Evolutionary conservation across 1,284 basidiomycete genomes (phyloP), one percentile per base, ranked within the genome.

Genomic region (Cutaneotrichosporon cavernicola): DNA sequence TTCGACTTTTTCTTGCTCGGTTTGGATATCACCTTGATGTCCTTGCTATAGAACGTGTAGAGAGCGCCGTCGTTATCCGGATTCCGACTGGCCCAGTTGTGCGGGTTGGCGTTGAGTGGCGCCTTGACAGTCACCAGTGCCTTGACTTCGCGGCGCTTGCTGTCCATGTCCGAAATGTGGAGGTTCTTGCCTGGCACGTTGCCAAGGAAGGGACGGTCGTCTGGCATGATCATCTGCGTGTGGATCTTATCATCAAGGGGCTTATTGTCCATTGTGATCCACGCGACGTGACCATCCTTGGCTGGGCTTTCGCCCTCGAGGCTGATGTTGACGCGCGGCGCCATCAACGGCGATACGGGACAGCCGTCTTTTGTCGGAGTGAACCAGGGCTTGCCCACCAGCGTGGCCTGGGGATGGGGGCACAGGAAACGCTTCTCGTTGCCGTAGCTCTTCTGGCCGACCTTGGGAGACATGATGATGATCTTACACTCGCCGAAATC

Each of bases 321-420:
- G 64, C 90, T 91, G 71, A 97, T 87, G 22, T 91, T 88, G 66
- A 96, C 89, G 61, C 89, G 86, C 31, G 94, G 94, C 86, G 69
- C 89, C 83, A 68, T 89, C 6, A 74, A 62, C 18, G 74, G 71
- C 40, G 70, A 72, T 14, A 69, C 67, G 18, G 76, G 73, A 55
- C 76, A 76, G 22, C 72, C 71, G 51, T 79, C 76, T 5, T 74
- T 70, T 30, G 70, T 70, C 18, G 71, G 72, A 11, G 76, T 72
- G 91, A 93, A 97, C 95, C 95, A 98, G 31, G 90, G 90, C 75
- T 91, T 90, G 56, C 95, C 96, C 73, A 97, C 90, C 83, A 98
- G 87, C 73, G 94, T 90, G 40, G 93, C 95, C 56, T 92, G 93
- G 5, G 95, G 95, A 60, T 94, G 95, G 2, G 96, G 96, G 75